Base-by-base conservation (phyloP, 2,329 filamentous ascomycete species). In the Colletotrichum karsti region DNA sequence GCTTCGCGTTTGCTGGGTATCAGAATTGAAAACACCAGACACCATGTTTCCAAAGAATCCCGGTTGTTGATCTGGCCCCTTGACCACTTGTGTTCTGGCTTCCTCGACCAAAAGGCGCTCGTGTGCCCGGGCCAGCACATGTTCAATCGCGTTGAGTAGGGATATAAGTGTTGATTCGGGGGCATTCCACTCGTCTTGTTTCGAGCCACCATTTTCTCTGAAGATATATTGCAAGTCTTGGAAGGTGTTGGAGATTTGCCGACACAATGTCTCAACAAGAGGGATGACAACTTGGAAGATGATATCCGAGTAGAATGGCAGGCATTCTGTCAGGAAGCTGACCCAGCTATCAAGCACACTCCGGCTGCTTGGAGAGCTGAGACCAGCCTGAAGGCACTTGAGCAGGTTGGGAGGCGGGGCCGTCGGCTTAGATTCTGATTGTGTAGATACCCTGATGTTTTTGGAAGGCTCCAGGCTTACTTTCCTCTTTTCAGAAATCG, bases 31-130 rank as follows among this genome's bases (percentile, higher is more conserved):
- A 0, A 97, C 93, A 1, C 94, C 94, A 1, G 94, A 96, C 2
- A 97, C 93, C 89, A 98, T 97, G 73, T 93, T 97, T 48, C 94
- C 94, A 75, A 98, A 97, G 77, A 98, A 95, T 5, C 94, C 91
- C 76, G 95, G 93, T 13, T 91, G 89, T 72, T 93, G 92, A 74
- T 97, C 93, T 22, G 94, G 93, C 67, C 90, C 91, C 80, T 97
- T 97, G 46, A 86, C 83, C 35, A 89, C 82, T 62, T 91, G 88
- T 46, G 87, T 85, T 70, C 88, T 89, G 42, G 90, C 88, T 79
- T 97, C 94, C 73, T 97, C 94, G 24, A 87, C 83, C 56, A 95
- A 81, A 20, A 98, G 83, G 65, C 91, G 91, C 73, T 97, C 93
- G 78, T 99, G 96, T 5, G 92, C 94, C 73, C 91, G 90, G 18